These are phyloP conservation scores for Cucurbita argyrosperma DNA, from an alignment of 306 rosid genomes.

Conservation along the genomic window DNA sequence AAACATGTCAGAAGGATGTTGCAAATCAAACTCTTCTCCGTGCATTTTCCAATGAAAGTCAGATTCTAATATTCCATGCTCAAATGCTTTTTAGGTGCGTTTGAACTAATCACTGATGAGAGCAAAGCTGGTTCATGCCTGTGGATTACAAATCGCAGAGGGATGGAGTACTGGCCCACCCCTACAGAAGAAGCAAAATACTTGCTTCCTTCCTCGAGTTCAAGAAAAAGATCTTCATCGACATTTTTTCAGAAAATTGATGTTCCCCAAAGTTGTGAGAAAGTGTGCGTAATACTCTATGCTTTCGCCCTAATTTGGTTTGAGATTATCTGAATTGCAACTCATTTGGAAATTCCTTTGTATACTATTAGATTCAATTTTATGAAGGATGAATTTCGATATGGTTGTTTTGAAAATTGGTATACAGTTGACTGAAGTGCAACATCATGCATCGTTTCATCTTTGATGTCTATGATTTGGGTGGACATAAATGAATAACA, in stretches of 20 bases:
- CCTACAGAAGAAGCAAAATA: constrained; percentile 62
- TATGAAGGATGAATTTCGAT: not conserved
- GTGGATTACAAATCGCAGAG: constrained; percentile 88
- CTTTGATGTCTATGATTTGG: not conserved
- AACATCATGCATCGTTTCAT: not conserved
- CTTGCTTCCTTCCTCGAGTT: constrained; percentile 14
- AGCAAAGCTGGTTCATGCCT: constrained; percentile 86
- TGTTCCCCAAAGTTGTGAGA: constrained; percentile 65
- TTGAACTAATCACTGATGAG: constrained; percentile 74
- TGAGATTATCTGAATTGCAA: not conserved
- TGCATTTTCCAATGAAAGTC: not conserved
- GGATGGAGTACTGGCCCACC: constrained; percentile 89
- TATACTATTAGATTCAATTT: not conserved
- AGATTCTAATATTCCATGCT: constrained; percentile 17
- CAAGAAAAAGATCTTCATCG: constrained; percentile 25
- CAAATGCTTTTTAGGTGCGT: constrained; percentile 45
- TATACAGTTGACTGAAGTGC: not conserved
- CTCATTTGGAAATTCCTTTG: not conserved
- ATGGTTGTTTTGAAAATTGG: not conserved
- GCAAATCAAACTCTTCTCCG: not conserved
- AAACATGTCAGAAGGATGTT: not conserved
- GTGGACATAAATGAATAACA: not conserved
- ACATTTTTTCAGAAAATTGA: constrained; percentile 31
- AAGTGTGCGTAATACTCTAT: constrained; percentile 40
- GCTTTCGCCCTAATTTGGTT: not conserved